phyloP scores from a whole-genome alignment of 306 rosid species.

The Psophocarpus tetragonolobus region DNA sequence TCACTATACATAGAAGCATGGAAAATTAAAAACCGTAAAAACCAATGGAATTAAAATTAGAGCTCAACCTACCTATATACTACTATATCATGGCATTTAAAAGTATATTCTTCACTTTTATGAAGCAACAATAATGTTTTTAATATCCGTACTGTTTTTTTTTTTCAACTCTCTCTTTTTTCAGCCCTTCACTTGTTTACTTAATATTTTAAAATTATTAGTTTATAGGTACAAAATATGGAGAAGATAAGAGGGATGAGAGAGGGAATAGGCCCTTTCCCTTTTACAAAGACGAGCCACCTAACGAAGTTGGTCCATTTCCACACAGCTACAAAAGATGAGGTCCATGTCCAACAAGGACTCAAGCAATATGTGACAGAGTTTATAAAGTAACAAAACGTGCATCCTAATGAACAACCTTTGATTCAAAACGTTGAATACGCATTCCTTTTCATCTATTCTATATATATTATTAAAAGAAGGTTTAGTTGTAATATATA shows the following conservation, averaged over 20 bases:
- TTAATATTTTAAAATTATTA: neutral
- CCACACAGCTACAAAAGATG: neutral
- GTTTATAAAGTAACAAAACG: neutral
- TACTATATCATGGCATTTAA: no score
- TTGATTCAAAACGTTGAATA: neutral
- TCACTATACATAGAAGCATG: neutral
- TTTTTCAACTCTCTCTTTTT: neutral
- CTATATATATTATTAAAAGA: no score
- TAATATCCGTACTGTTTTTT: neutral
- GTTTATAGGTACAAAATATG: neutral
- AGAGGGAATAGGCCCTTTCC: neutral
- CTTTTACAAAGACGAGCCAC: neutral
- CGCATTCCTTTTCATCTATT: neutral
- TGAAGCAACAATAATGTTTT: neutral
- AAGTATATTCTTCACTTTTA: neutral
- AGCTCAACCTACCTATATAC: neutral
- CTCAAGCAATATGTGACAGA: neutral
- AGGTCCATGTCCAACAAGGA: slow-evolving; percentile 1
- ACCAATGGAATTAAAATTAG: neutral
- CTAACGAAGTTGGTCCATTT: slow-evolving; percentile 18
- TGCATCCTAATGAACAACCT: neutral
- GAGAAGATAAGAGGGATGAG: neutral
- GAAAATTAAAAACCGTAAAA: neutral
- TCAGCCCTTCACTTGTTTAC: neutral
- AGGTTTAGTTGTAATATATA: no score